A percentile compares a stretch with the other conserved stretches of the same genome.
Conservation (phyloP, 352 stramenopile genomes). For the Pythium utonaiense region DNA sequence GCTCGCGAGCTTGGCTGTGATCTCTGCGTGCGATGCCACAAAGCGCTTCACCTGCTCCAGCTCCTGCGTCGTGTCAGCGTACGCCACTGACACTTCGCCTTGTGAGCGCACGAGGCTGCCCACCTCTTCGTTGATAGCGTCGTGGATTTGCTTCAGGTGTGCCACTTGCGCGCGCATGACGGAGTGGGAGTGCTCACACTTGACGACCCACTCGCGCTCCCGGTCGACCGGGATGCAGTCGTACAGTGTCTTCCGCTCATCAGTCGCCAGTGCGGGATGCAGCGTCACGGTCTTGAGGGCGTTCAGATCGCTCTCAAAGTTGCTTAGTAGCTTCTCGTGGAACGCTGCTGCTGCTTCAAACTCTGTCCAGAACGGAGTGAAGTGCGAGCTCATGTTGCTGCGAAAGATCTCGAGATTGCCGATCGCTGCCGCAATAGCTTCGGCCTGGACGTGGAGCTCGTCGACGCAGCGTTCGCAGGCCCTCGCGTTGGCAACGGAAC, state of each 20-base stretch:
- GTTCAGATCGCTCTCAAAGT: slow-evolving; percentile 70
- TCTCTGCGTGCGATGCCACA: slow-evolving; percentile 40
- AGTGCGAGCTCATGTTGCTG: slow-evolving; percentile 76
- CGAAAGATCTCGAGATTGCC: slow-evolving; percentile 76
- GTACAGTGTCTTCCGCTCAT: slow-evolving; percentile 60
- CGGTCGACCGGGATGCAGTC: slow-evolving; percentile 82
- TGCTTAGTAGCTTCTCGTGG: slow-evolving; percentile 54
- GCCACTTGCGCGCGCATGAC: slow-evolving; percentile 62
- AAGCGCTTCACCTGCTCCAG: slow-evolving; percentile 52
- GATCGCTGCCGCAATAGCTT: slow-evolving; percentile 69
- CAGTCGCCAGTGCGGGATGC: slow-evolving; percentile 57
- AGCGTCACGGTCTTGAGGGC: slow-evolving; percentile 54
- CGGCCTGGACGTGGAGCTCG: slow-evolving; percentile 61
- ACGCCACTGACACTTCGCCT: slow-evolving; percentile 39
- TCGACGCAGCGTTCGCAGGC: slow-evolving; percentile 48
- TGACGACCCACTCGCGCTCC: slow-evolving; percentile 69
- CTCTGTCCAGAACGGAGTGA: slow-evolving; percentile 76
- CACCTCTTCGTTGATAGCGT: slow-evolving; percentile 68
- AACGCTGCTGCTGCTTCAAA: slow-evolving; percentile 53
- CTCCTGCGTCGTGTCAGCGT: slow-evolving; percentile 38
- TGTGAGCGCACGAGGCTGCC: slow-evolving; percentile 42
- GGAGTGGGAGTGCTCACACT: slow-evolving; percentile 76
- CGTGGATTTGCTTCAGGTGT: slow-evolving; percentile 59
- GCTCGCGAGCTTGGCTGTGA: slow-evolving; percentile 57
- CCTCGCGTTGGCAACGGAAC: slow-evolving; percentile 48